Evolutionary conservation across 306 rosid species (phyloP).

Genomic region (Begonia masoniana): DNA sequence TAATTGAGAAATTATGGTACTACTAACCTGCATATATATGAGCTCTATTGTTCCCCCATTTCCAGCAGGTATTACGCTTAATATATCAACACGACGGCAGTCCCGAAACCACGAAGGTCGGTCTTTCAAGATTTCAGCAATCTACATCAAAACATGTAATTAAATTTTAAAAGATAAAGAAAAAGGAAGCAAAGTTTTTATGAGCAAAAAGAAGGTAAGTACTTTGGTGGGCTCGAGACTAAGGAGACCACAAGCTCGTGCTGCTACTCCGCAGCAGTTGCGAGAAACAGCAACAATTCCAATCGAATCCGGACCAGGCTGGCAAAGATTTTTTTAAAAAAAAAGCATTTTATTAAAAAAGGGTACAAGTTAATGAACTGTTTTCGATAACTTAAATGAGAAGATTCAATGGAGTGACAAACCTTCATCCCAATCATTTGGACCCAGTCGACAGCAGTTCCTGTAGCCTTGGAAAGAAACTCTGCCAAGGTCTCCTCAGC

Average conservation of each 20-base stretch:
- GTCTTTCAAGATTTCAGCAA: slow-evolving; percentile 93
- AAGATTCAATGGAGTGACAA: not conserved
- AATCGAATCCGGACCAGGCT: slow-evolving; percentile 99
- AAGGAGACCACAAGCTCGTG: slow-evolving; percentile 99
- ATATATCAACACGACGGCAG: slow-evolving; percentile 74
- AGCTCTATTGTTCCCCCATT: slow-evolving; percentile 91
- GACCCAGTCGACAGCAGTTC: slow-evolving; percentile 99
- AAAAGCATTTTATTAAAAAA: not conserved
- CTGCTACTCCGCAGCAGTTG: slow-evolving; percentile 90
- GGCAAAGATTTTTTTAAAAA: not conserved
- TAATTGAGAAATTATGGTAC: not conserved
- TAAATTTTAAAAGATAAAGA: not conserved
- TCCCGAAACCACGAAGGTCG: slow-evolving; percentile 85
- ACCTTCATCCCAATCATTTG: slow-evolving; percentile 99
- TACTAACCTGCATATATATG: slow-evolving; percentile 76
- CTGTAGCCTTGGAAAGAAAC: slow-evolving; percentile 99
- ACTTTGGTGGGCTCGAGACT: slow-evolving; percentile 97
- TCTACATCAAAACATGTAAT: slow-evolving; percentile 23
- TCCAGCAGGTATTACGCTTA: slow-evolving; percentile 69
- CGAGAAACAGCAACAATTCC: slow-evolving; percentile 99
- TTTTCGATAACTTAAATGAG: not conserved
- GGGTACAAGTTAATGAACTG: not conserved
- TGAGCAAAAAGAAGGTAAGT: not conserved
- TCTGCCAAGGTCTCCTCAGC: slow-evolving; percentile 99
- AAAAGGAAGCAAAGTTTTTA: too few species aligned